Conservation (phyloP, 306 rosid genomes). For the Trifolium dubium region DNA sequence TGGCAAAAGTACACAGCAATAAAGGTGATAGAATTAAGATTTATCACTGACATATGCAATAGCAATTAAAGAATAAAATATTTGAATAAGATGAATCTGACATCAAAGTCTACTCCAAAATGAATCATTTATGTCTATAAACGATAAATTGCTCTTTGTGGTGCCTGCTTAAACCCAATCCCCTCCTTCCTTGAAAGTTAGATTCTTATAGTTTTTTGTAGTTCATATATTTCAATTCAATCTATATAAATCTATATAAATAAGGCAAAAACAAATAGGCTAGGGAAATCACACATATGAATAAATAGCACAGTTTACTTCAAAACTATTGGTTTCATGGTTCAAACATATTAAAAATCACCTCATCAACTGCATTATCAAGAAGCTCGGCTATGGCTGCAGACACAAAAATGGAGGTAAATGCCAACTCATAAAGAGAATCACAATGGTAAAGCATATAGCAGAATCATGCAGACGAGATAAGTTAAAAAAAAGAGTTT, state of each 20-base stretch:
- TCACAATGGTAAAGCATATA: not conserved
- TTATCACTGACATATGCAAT: slow-evolving; percentile 12
- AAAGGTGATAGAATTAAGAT: not conserved
- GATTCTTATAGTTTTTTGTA: not conserved
- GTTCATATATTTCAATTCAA: slow-evolving; percentile 29
- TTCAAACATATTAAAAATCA: slow-evolving; percentile 34
- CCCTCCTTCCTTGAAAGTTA: not conserved
- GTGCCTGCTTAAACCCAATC: slow-evolving; percentile 10
- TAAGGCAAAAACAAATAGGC: not conserved
- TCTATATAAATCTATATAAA: not conserved
- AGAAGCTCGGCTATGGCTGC: slow-evolving; percentile 83
- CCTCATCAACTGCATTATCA: slow-evolving; percentile 92
- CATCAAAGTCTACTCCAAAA: slow-evolving; percentile 16
- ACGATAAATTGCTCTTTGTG: not conserved
- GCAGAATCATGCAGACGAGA: slow-evolving; percentile 14
- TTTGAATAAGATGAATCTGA: slow-evolving; percentile 1
- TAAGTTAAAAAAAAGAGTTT: slow-evolving; percentile 13
- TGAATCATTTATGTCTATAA: not conserved
- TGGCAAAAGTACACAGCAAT: not conserved
- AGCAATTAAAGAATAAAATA: slow-evolving; percentile 12
- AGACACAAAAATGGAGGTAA: slow-evolving; percentile 34
- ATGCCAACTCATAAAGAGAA: slow-evolving; percentile 19
- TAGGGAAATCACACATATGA: not conserved
- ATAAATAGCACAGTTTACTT: not conserved
- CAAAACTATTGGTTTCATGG: slow-evolving; percentile 4